Conservation (phyloP, 345 rosid genomes). For the Citrus reticulata region DNA sequence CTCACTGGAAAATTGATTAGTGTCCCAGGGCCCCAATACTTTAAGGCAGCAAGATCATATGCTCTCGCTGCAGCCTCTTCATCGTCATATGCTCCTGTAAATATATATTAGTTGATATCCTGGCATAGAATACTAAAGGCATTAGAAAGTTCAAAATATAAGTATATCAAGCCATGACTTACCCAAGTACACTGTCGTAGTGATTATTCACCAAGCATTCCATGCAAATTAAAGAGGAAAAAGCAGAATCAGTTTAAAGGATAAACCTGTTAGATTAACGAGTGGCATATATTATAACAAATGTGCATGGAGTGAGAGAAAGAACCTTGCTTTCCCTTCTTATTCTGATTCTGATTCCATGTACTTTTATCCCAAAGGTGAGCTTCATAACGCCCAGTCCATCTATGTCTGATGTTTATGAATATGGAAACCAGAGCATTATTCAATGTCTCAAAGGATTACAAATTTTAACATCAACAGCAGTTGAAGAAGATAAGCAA, state of each 20-base stretch:
- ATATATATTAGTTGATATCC: constrained; percentile 13
- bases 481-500: constrained; percentile 3
- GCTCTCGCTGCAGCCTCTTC: constrained; percentile 99
- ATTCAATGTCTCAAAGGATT: not conserved
- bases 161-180: constrained; percentile 23
- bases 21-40: constrained; percentile 99
- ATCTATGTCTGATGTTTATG: constrained; percentile 67
- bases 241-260: constrained; percentile 33
- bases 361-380: constrained; percentile 99
- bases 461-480: constrained; percentile 4
- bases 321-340: constrained; percentile 97
- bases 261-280: not conserved
- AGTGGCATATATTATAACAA: not conserved
- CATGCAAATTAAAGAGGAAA: constrained; percentile 23
- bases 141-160: not conserved
- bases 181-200: constrained; percentile 87
- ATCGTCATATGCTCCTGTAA: constrained; percentile 97
- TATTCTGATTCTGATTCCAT: constrained; percentile 98
- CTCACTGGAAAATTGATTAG: constrained; percentile 96
- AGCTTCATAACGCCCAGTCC: constrained; percentile 99
- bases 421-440: constrained; percentile 6
- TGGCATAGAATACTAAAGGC: not conserved
- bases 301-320: not conserved
- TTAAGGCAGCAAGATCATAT: constrained; percentile 95
- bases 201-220: constrained; percentile 25